A percentile compares a stretch with the other conserved stretches of the same genome.
Evolutionary conservation across 768 basidiomycete species (phyloP).

Genomic region (Cystobasidium tubakii): DNA sequence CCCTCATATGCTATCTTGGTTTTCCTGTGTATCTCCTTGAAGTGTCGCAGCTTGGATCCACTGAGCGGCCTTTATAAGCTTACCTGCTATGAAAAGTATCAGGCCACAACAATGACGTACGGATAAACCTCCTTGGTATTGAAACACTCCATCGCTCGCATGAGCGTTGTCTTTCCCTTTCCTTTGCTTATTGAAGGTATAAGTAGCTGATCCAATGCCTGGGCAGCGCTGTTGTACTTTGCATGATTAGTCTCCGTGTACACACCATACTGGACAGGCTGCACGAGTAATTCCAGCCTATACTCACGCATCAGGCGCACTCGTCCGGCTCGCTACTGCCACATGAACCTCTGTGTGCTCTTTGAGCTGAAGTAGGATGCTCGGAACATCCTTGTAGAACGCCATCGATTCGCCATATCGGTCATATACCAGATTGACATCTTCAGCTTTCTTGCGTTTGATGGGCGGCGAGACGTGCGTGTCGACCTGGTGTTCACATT

Average conservation of each 20-base stretch:
- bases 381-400: slow-evolving; percentile 72
- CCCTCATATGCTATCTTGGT: slow-evolving; percentile 72
- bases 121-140: slow-evolving; percentile 52
- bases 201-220: slow-evolving; percentile 58
- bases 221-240: slow-evolving; percentile 58
- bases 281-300: neutral
- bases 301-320: slow-evolving; percentile 67
- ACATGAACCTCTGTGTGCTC: slow-evolving; percentile 89
- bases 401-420: slow-evolving; percentile 52
- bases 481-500: slow-evolving; percentile 65
- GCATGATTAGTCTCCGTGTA: slow-evolving; percentile 11
- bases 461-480: slow-evolving; percentile 59
- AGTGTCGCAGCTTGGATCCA: slow-evolving; percentile 78
- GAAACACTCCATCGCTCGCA: slow-evolving; percentile 49
- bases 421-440: slow-evolving; percentile 49
- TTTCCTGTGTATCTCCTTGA: slow-evolving; percentile 64
- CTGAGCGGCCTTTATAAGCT: neutral
- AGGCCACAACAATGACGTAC: slow-evolving; percentile 39
- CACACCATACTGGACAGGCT: too few relatives aligned
- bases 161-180: slow-evolving; percentile 7
- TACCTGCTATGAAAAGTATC: neutral
- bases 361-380: slow-evolving; percentile 84
- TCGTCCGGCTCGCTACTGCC: slow-evolving; percentile 77
- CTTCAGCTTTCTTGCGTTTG: slow-evolving; percentile 47
- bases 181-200: slow-evolving; percentile 45